phyloP scores from a whole-genome alignment of 2,329 filamentous ascomycete species.

The Corynespora cassiicola region DNA sequence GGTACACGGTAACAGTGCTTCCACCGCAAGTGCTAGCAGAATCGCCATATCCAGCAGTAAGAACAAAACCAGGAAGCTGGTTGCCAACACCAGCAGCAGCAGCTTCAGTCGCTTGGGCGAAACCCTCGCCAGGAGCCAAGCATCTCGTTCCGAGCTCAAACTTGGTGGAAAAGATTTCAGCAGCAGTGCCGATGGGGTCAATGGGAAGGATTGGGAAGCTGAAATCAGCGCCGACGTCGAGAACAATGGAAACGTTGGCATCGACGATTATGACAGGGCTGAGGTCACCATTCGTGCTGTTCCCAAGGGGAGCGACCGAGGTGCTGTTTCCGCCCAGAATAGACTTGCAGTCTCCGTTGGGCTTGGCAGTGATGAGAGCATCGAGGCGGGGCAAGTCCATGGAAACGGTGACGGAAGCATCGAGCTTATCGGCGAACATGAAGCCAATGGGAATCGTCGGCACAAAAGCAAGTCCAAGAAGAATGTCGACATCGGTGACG shows the following conservation, averaged over 20 bases:
- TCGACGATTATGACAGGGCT: constrained; percentile 30
- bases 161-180: constrained; percentile 26
- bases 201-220: constrained; percentile 27
- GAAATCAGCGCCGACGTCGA: constrained; percentile 27
- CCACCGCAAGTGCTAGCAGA: no score
- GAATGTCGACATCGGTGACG: constrained; percentile 31
- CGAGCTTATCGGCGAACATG: constrained; percentile 35
- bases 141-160: constrained; percentile 29
- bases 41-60: no score
- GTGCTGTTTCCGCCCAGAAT: constrained; percentile 7
- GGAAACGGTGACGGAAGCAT: constrained; percentile 32
- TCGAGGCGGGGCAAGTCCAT: constrained; percentile 41
- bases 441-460: constrained; percentile 45
- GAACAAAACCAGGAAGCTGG: no score
- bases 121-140: constrained; percentile 11
- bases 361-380: constrained; percentile 29
- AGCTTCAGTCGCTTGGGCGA: constrained; percentile 1
- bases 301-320: constrained; percentile 12
- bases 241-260: constrained; percentile 28
- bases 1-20: no score
- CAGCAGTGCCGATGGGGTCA: constrained; percentile 14
- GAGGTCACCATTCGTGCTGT: constrained; percentile 10
- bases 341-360: constrained; percentile 27
- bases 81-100: no score
- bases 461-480: constrained; percentile 35